Evolutionary conservation across 495 filamentous ascomycete genomes (phyloP).

Genomic region (Talaromyces liani): DNA sequence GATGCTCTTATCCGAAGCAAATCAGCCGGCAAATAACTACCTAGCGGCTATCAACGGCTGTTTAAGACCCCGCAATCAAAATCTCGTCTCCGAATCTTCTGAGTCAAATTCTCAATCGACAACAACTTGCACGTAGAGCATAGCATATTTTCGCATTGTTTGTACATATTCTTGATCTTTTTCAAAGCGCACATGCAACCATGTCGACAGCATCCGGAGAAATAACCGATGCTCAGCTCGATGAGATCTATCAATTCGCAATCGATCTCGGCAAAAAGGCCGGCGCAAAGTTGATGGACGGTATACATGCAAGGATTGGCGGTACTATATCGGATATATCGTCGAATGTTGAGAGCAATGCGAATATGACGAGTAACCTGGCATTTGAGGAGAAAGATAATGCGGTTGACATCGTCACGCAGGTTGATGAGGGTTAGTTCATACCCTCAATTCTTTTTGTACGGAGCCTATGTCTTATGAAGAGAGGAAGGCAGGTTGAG

Average conservation of each 20-base stretch:
- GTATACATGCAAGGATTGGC: slow-evolving; percentile 37
- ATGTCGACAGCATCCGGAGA: background rate
- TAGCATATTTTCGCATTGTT: too few relatives aligned
- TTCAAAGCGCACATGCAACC: background rate
- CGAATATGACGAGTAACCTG: slow-evolving; percentile 11
- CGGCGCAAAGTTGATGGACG: slow-evolving; percentile 50
- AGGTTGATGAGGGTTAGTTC: slow-evolving; percentile 58
- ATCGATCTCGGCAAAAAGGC: slow-evolving; percentile 56
- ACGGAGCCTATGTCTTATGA: background rate
- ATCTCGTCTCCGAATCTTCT: background rate
- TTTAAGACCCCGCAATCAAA: background rate
- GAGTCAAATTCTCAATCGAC: background rate
- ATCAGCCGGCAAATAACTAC: background rate
- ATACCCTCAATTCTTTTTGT: background rate
- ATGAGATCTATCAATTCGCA: slow-evolving; percentile 59
- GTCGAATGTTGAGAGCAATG: slow-evolving; percentile 14
- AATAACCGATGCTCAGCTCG: slow-evolving; percentile 27
- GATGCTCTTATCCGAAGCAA: background rate
- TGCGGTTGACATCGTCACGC: slow-evolving; percentile 64
- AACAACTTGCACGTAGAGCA: background rate
- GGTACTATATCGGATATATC: slow-evolving; percentile 19
- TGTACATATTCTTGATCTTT: background rate
- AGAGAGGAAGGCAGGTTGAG: background rate
- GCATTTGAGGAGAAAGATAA: slow-evolving; percentile 50
- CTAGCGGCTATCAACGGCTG: background rate